Base-by-base conservation (phyloP, 768 basidiomycete species). In the Boletus fagicola region DNA sequence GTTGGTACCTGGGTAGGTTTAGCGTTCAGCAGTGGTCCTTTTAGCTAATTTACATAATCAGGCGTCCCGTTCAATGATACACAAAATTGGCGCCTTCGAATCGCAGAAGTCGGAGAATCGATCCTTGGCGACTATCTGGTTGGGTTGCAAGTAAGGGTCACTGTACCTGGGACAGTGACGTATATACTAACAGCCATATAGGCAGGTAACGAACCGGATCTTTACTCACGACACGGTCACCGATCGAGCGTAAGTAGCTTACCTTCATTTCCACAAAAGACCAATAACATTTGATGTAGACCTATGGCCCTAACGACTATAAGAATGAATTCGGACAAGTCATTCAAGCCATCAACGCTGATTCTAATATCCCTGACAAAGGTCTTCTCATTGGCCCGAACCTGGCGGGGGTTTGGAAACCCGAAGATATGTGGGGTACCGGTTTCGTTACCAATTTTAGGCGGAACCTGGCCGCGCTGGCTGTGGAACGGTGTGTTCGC, bases 191-290 rank as follows among this genome's bases (percentile, higher is more conserved):
- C 35, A 30, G 1, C 49, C 24, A 26, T 35, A 9, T 85, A 89
- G 67, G 80, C 84, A 1, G 88, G 85, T 3, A 90, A 92, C 66
- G 90, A 92, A 71, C 90, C 89, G 16, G 90, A 93, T 75, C 79
- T 90, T 60, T 92, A 86, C 61, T 72, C 77, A 11, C 75, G 73
- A 36, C 76, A 77, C 59, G 68, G 72, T 13, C 75, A 75, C 4
- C 38, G 38, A n/a, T 39, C 16, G 38, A 39, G 18, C 7, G 38
- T 39, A 39, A n/a, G 38, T 39, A 39, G 24, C 33, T 12, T 20
- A n/a, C 28, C 5, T 24, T 13, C 15, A 4, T 20, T n/a, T 9
- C 13, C 10, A 24, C 16, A 16, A 18, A 8, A n/a, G 24, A n/a
- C 42, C 50, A 9, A 68, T 11, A 22, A 39, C 10, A 40, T 18